Base-by-base conservation (phyloP, 345 rosid genomes). In the Cardamine chenopodiifolia region DNA sequence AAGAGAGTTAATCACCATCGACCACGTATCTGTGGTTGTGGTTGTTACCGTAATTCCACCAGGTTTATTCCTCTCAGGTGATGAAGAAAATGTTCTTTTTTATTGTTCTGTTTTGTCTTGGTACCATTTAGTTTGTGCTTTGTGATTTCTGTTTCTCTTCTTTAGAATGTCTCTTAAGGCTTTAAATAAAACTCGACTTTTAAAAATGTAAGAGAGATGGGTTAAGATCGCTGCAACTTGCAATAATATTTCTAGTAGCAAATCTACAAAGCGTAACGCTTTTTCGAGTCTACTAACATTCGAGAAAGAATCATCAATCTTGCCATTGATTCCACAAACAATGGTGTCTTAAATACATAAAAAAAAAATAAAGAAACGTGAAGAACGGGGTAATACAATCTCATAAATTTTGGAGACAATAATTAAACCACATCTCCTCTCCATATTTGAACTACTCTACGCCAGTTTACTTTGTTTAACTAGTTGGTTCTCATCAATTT, bases 1-100 rank as follows among this genome's bases (percentile, higher is more conserved):
- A 85, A 85, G 84, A 88, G 84, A 28, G 89, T 88, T 34, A 83
- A 83, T 85, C 96, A 90, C 17, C 75, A 84, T 32, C 81, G 86
- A 56, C 96, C 91, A 28, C 14, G 72, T 17, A 74, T 74, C 0
- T 73, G 72, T 73, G 71, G 71, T 29, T 90, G 96, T 74, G 78
- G 86, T 68, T 90, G 93, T 81, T 90, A 83, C 64, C 89, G 93
- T 76, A 82, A 80, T 37, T 90, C 91, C 12, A 86, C 89, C 6
- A 83, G 96, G 86, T 90, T 90, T 83, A 88, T 88, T 76, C 91
- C 93, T 53, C 88, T 90, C 15, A 89, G 84, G 76, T 86, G 82
- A 84, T 39, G 62, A 53, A 55, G 25, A 11, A 3, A 40, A 7
- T 50, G 6, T 10, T 35, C 11, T 2, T 20, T 49, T 35, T 63